A percentile compares a stretch with the other conserved stretches of the same genome.
Evolutionary conservation across 176 grass and related monocot species (phyloP).

Genomic region (Secale cereale): DNA sequence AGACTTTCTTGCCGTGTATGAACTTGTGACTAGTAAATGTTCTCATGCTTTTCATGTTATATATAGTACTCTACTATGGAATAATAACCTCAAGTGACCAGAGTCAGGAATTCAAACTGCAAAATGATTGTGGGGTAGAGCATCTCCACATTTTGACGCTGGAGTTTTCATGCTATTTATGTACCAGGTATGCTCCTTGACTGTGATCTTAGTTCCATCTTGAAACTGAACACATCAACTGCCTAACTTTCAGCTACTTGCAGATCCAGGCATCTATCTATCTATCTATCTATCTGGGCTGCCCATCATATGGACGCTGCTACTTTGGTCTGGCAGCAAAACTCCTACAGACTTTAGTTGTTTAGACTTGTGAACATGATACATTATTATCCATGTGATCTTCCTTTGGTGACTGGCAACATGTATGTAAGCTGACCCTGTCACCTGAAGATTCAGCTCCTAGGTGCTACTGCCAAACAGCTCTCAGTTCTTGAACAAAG

Average conservation of each 20-base stretch:
- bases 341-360: neutral
- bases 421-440: neutral
- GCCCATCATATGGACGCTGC: neutral
- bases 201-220: slow-evolving; percentile 10
- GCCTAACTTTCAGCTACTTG: slow-evolving; percentile 1
- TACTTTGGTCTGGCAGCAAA: neutral
- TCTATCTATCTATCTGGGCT: neutral
- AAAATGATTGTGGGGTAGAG: neutral
- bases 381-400: slow-evolving; percentile 1
- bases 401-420: neutral
- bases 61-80: neutral
- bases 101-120: slow-evolving; percentile 5
- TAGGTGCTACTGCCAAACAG: slow-evolving; percentile 1
- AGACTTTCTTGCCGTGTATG: neutral
- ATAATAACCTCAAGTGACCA: neutral
- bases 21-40: slow-evolving; percentile 6
- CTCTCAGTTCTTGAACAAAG: slow-evolving; percentile 16
- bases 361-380: slow-evolving; percentile 1
- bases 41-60: neutral
- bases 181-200: neutral
- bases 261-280: neutral
- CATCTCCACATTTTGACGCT: neutral
- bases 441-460: slow-evolving; percentile 2
- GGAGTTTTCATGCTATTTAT: neutral
- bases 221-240: neutral